Base-by-base conservation (phyloP, 2,329 filamentous ascomycete genomes). In the Colletotrichum lentis region DNA sequence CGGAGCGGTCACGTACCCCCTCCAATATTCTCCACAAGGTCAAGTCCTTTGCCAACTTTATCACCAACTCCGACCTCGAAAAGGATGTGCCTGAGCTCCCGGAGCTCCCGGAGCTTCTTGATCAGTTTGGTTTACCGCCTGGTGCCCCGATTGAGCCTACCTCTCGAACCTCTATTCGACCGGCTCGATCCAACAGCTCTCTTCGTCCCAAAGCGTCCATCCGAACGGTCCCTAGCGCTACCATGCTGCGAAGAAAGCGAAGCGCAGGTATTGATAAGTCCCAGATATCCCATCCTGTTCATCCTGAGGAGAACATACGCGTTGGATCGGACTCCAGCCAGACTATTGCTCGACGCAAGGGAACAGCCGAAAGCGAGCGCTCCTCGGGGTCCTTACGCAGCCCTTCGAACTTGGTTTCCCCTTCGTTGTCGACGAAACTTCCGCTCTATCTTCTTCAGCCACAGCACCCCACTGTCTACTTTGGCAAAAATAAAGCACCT, bases 1-100 rank as follows among this genome's bases (percentile, higher is more conserved):
- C 31, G 3, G 64, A 69, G 1, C 66, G 59, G 10, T 57, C 53
- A n/a, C 53, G 35, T 5, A 69, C 66, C 1, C 66, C 66, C 4
- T 64, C 69, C 12, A 63, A 61, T 49, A 58, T 69, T 16, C 56
- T 70, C 7, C 44, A 58, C 47, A 71, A 66, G 22, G 68, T 70
- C 44, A 71, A 65, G 61, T 68, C 70, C 2, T 65, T 70, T 22
- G 64, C 68, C 44, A 65, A 54, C 41, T 62, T 65, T 24, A 47
- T 58, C 35, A 46, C 57, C 4, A 57, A 47, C 14, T 43, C 37
- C 5, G 63, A 67, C 5, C 22, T 56, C 22, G 67, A 67, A 31
- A 67, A 59, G 53, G 64, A 67, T 0, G 44, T 55, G 14, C 66
- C 62, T 3, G 56, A 69, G 56, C 62, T 69, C 6, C 66, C 66